Percentiles rank a stretch among this genome's conserved stretches.
Evolutionary conservation across 306 rosid species (phyloP).

Genomic region (Delonix regia): DNA sequence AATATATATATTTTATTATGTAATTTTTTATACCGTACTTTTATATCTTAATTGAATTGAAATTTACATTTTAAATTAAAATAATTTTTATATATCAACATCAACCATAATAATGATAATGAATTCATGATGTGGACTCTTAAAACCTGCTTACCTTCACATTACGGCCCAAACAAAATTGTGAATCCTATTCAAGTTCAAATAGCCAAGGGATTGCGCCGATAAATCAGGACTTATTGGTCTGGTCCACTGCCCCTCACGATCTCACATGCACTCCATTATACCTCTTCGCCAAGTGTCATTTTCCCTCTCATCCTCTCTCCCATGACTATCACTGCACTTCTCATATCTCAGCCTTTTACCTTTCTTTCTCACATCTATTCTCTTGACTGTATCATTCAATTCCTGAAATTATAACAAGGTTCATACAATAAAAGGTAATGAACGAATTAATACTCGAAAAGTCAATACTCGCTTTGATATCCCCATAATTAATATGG

Average conservation of each 20-base stretch:
- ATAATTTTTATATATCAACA: no score
- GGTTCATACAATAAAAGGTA: neutral
- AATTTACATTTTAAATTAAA: no score
- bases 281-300: conserved; percentile 26
- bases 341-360: no score
- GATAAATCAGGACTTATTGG: conserved; percentile 44
- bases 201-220: conserved; percentile 40
- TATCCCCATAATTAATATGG: neutral
- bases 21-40: no score
- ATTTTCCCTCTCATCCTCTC: neutral
- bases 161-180: neutral
- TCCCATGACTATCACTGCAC: no score
- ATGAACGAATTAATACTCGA: neutral
- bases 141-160: no score
- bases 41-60: no score
- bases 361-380: neutral
- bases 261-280: conserved; percentile 37
- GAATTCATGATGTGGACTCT: no score
- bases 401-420: neutral
- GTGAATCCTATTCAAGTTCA: neutral
- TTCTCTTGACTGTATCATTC: no score
- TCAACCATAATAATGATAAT: no score
- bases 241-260: neutral
- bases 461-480: neutral
- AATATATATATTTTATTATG: no score